Evolutionary conservation across 2,329 filamentous ascomycete genomes (phyloP), one percentile per base, ranked within the genome.

Genomic region (Xylaria sp.): DNA sequence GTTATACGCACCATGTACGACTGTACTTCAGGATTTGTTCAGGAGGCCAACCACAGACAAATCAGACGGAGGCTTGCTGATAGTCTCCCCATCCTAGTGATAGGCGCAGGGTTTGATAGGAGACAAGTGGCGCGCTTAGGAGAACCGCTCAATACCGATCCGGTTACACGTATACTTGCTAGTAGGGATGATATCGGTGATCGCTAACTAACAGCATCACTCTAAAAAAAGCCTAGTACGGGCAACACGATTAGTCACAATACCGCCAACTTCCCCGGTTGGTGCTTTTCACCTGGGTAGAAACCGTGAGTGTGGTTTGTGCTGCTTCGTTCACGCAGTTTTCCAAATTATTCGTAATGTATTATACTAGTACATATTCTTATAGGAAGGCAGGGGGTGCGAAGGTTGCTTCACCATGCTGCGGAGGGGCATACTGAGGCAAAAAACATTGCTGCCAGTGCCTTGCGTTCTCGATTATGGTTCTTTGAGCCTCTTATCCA

Each of bases 41-140:
- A 23, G 55, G 48, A 64, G 48, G 41, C 39, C 63, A 59, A 60
- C 58, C 37, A 48, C 37, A 46, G 41, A 23, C 39, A 37, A 37
- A 55, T 55, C 31, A 25, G 52, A 46, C 37, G 9, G 56, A 48
- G 15, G 8, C 25, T 58, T 44, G 39, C 8, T 46, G 39, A 46
- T 58, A 55, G 54, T 20, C 44, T 69, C 60, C 46, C 51, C 50
- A 46, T 41, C 23, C 60, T 58, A 67, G 28, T 51, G 62, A 64
- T 66, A 63, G 28, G 25, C 66, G 54, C 66, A 69, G 63, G 71
- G 71, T 58, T 69, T 74, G 76, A 75, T 73, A 77, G 75, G 76
- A 78, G 72, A 78, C 76, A 78, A 75, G 76, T 78, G 76, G 76
- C 74, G 71, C 69, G 71, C 69, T 56, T 72, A 70, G 28, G 48